phyloP scores from a whole-genome alignment of 495 filamentous ascomycete species.

The Thozetella sp. region DNA sequence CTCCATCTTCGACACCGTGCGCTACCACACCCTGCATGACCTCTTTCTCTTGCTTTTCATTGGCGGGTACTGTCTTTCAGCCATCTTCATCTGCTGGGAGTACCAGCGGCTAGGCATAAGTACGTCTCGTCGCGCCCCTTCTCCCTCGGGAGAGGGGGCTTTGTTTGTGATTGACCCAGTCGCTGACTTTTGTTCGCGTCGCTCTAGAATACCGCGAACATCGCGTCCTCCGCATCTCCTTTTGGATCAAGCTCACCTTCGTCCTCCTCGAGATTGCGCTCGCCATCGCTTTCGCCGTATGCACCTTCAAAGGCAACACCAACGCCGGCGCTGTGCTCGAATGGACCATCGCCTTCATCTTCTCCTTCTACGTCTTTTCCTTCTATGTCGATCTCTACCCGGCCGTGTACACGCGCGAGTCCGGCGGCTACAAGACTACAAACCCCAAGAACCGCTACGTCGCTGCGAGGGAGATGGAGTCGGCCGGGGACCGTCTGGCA shows the following conservation, averaged over 20 bases:
- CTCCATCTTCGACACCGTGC: constrained; percentile 78
- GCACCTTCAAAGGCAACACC: constrained; percentile 36
- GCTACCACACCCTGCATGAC: constrained; percentile 68
- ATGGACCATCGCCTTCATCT: constrained; percentile 88
- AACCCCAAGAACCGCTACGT: background rate
- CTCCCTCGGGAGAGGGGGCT: background rate
- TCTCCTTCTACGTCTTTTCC: constrained; percentile 85
- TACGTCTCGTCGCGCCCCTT: constrained; percentile 21
- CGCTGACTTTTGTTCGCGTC: constrained; percentile 5
- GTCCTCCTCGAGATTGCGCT: constrained; percentile 78
- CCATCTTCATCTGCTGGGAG: constrained; percentile 84
- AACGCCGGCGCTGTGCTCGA: constrained; percentile 62
- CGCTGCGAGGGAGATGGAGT: background rate
- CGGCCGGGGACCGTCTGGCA: background rate
- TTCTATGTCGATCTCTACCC: constrained; percentile 90
- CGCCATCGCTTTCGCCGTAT: constrained; percentile 63
- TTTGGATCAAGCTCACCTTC: constrained; percentile 81
- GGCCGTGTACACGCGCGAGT: constrained; percentile 63
- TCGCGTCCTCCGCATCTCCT: constrained; percentile 70
- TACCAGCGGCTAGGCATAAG: constrained; percentile 81
- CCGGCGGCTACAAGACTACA: constrained; percentile 1
- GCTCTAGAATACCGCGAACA: constrained; percentile 66
- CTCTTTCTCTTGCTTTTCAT: constrained; percentile 85
- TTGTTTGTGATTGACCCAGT: background rate
- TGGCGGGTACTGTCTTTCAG: constrained; percentile 76